phyloP scores from a whole-genome alignment of 1,284 basidiomycete genomes.

The Leccinum ponderosum region DNA sequence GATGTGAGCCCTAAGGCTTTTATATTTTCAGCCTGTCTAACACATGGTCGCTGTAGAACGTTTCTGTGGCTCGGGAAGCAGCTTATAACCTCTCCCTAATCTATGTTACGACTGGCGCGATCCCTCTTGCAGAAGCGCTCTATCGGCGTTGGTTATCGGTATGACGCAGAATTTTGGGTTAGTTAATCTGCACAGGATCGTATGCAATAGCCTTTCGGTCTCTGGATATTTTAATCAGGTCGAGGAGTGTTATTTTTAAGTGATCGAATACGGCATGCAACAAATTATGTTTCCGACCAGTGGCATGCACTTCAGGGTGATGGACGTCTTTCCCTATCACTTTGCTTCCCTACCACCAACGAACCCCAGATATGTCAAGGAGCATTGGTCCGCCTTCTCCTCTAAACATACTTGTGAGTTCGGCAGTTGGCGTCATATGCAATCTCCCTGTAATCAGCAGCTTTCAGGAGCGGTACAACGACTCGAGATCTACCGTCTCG shows the following conservation, averaged over 20 bases:
- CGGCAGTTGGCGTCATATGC: background rate
- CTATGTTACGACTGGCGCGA: slow-evolving; percentile 75
- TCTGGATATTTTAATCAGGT: slow-evolving; percentile 7
- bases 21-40: background rate
- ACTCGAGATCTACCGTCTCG: slow-evolving; percentile 22
- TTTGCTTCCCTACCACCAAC: background rate
- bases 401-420: slow-evolving; percentile 18
- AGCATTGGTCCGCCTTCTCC: slow-evolving; percentile 14
- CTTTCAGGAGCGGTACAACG: slow-evolving; percentile 16
- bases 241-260: background rate
- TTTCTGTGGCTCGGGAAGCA: slow-evolving; percentile 56
- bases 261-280: slow-evolving; percentile 10
- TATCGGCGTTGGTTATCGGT: slow-evolving; percentile 71
- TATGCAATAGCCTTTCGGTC: slow-evolving; percentile 2
- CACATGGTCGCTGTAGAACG: slow-evolving; percentile 12
- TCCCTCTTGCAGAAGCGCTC: slow-evolving; percentile 62
- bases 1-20: slow-evolving; percentile 15
- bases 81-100: slow-evolving; percentile 89
- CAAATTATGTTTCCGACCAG: slow-evolving; percentile 14
- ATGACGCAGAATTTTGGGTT: slow-evolving; percentile 30
- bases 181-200: background rate
- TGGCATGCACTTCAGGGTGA: background rate
- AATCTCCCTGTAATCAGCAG: background rate
- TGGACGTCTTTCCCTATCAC: background rate
- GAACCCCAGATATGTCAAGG: slow-evolving; percentile 13